A percentile compares a stretch with the other conserved stretches of the same genome.
Evolutionary conservation across 495 filamentous ascomycete species (phyloP).

Genomic region (Hyaloscypha hepaticicola): DNA sequence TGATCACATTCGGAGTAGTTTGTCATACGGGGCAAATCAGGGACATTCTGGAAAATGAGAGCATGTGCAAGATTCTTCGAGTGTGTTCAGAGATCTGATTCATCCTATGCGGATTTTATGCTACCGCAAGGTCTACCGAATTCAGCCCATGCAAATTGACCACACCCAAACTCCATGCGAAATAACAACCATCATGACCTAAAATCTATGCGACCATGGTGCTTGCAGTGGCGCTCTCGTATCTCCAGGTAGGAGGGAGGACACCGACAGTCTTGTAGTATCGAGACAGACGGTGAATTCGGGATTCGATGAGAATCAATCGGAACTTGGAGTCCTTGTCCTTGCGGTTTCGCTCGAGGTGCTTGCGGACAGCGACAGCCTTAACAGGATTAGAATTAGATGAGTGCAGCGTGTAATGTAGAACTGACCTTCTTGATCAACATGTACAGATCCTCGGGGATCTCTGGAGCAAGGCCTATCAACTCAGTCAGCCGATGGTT

Average conservation of each 20-base stretch:
- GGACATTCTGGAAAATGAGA: neutral
- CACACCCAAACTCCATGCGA: conserved; percentile 32
- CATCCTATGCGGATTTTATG: conserved; percentile 22
- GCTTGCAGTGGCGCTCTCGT: conserved; percentile 70
- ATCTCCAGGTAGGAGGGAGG: conserved; percentile 97
- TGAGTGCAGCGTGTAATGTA: neutral
- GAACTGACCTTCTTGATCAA: conserved; percentile 93
- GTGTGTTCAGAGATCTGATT: conserved; percentile 28
- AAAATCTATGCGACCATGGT: conserved; percentile 59
- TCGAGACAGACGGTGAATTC: conserved; percentile 95
- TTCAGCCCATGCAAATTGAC: conserved; percentile 31
- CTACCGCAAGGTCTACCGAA: conserved; percentile 22
- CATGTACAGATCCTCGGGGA: conserved; percentile 97
- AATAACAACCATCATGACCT: conserved; percentile 19
- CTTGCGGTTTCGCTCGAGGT: conserved; percentile 99
- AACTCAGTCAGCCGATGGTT: conserved; percentile 55
- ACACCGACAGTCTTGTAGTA: conserved; percentile 99
- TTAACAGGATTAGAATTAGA: conserved; percentile 34
- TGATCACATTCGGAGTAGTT: neutral
- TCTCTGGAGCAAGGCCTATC: conserved; percentile 91
- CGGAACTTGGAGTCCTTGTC: conserved; percentile 99
- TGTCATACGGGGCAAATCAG: neutral
- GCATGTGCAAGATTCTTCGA: neutral
- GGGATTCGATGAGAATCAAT: conserved; percentile 99
- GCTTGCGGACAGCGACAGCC: conserved; percentile 99